Evolutionary conservation across 306 rosid species (phyloP).

Genomic region (Rosa rugosa): DNA sequence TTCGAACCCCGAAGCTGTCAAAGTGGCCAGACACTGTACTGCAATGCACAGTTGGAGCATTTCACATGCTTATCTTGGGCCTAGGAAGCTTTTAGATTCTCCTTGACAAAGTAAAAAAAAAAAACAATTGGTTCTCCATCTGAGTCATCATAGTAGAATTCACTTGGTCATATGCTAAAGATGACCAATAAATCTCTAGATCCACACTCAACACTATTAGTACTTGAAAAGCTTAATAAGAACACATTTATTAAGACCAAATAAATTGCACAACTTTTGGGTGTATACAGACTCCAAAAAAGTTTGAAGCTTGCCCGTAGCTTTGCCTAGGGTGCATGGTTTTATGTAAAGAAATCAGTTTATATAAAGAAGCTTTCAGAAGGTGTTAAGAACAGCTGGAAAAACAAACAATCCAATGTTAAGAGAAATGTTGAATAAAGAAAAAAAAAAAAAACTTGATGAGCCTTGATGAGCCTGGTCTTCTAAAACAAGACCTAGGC

Average conservation of each 20-base stretch:
- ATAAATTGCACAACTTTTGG: slow-evolving; percentile 17
- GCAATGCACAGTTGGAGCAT: no score
- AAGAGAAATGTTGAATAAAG: slow-evolving; percentile 43
- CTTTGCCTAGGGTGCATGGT: slow-evolving; percentile 10
- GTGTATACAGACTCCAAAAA: slow-evolving; percentile 27
- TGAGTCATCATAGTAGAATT: not conserved
- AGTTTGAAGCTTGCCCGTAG: slow-evolving; percentile 2
- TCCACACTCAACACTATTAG: not conserved
- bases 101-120: no score
- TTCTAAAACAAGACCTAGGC: slow-evolving; percentile 31
- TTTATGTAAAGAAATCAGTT: slow-evolving; percentile 16
- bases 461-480: slow-evolving; percentile 31
- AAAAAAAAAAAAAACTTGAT: slow-evolving; percentile 14
- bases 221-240: not conserved
- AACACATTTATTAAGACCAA: not conserved
- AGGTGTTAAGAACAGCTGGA: slow-evolving; percentile 28
- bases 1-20: no score
- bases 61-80: no score
- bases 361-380: slow-evolving; percentile 15
- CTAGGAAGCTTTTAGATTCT: no score
- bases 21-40: no score
- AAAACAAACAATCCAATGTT: slow-evolving; percentile 48
- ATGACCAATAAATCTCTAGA: not conserved
- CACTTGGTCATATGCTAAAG: not conserved
- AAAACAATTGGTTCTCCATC: not conserved